Base-by-base conservation (phyloP, 2,329 filamentous ascomycete species). In the Huntiella decipiens region DNA sequence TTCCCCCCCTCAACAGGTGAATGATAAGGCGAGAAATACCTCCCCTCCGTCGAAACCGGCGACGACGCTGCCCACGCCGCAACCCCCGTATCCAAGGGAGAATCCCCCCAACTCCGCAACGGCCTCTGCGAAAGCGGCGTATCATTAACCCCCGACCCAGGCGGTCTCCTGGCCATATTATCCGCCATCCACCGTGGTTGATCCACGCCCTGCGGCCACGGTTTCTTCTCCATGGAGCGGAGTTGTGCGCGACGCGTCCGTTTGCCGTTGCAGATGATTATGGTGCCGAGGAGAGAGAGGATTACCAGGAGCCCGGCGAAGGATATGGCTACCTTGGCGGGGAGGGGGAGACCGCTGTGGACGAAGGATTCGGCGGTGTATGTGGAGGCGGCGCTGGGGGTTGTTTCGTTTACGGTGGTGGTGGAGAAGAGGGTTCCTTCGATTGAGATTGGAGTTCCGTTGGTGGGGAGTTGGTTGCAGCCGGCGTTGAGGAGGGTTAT, bases 321-420 rank as follows among this genome's bases (percentile, higher is more conserved):
- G 11, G 66, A 70, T 44, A 79, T 71, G 51, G 73, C 75, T 0
- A 76, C 71, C 46, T 74, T 71, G 10, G 64, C 69, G 4, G 67
- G 71, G 1, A 77, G 60, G 2, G 59, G 65, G 5, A 79, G 55
- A 0, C 70, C 63, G 0, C 68, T 66, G 0, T 61, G 49, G 3
- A 62, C 59, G 32, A 61, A 56, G 54, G 66, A 64, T 28, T 62
- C 56, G 0, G 63, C 59, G 36, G 62, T 51, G n/a, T 66, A 56
- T 0, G 60, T 58, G 5, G 62, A 58, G 0, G 60, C 59, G 0
- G 65, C 59, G 0, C 64, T 60, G 0, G 74, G 70, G 0, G 61
- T 59, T 2, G 71, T 73, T 45, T 73, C 62, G 49, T 67, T 68
- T 36, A 75, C 63, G 0, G 53, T 48, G 0, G 60, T 56, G 7